These are phyloP conservation scores for Beauveria sp. DNA, from an alignment of 2,329 filamentous ascomycete species.

Conservation along the genomic window DNA sequence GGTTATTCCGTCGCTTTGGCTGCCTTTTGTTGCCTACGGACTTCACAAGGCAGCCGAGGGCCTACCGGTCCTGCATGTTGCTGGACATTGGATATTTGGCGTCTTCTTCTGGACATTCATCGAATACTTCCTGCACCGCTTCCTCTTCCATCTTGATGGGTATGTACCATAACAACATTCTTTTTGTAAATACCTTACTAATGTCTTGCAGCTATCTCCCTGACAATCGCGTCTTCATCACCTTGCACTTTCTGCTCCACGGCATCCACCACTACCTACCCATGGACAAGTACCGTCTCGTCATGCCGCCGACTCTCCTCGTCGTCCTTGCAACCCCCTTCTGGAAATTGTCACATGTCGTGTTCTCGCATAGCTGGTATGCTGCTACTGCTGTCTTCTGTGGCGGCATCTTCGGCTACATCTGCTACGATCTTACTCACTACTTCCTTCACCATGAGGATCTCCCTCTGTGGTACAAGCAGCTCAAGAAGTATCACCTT, in stretches of 20 bases:
- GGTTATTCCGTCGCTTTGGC: constrained; percentile 75
- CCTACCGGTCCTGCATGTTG: constrained; percentile 41
- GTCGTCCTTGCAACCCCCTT: constrained; percentile 77
- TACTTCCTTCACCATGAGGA: constrained; percentile 98
- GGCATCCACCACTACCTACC: constrained; percentile 97
- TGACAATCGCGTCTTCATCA: constrained; percentile 82
- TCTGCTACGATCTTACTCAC: constrained; percentile 95
- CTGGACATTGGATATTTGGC: constrained; percentile 61
- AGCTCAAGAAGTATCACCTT: constrained; percentile 95
- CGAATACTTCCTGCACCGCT: constrained; percentile 84
- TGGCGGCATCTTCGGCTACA: constrained; percentile 90
- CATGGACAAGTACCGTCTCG: constrained; percentile 96
- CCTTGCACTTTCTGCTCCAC: constrained; percentile 86
- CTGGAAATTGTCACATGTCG: constrained; percentile 77
- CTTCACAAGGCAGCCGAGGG: constrained; percentile 57
- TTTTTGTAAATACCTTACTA: constrained; percentile 16
- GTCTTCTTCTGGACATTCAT: constrained; percentile 79
- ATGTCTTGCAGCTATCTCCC: constrained; percentile 62
- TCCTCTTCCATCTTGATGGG: constrained; percentile 89
- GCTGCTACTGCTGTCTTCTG: constrained; percentile 71
- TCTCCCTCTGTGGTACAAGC: constrained; percentile 81
- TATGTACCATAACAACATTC: constrained; percentile 39
- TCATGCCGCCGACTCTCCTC: constrained; percentile 93
- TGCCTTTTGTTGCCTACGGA: constrained; percentile 72
- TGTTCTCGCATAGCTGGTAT: constrained; percentile 84